Percentiles rank a stretch among this genome's conserved stretches.
phyloP scores from a whole-genome alignment of 371 early-diverging fungal genomes.

The Parasitella parasitica region DNA sequence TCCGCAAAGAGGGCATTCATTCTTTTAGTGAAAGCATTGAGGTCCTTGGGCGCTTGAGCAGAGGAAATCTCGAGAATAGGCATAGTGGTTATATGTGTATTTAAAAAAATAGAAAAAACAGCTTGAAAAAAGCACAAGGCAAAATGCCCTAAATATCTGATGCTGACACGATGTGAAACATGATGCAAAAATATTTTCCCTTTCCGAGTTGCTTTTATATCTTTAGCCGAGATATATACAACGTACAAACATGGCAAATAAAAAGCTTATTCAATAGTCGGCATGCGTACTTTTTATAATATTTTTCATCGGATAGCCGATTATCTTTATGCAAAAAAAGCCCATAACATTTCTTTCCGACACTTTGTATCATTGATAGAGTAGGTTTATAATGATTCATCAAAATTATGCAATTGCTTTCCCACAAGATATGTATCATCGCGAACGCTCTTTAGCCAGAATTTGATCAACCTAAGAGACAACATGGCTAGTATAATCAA shows the following conservation, averaged over 20 bases:
- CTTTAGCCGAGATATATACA: neutral
- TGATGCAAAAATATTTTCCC: neutral
- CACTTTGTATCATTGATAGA: too few species aligned
- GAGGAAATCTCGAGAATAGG: slow-evolving; percentile 48
- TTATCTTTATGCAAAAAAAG: too few species aligned
- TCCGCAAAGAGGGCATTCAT: slow-evolving; percentile 38
- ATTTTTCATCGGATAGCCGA: too few species aligned
- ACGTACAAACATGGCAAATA: too few species aligned
- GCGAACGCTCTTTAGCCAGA: slow-evolving; percentile 52
- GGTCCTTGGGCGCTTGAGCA: slow-evolving; percentile 35
- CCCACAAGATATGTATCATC: slow-evolving; percentile 64
- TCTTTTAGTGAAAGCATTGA: slow-evolving; percentile 33
- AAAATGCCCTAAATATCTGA: neutral
- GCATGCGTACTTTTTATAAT: too few species aligned
- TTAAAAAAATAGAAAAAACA: neutral
- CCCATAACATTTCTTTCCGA: too few species aligned
- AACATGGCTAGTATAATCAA: neutral
- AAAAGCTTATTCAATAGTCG: too few species aligned
- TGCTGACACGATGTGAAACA: neutral
- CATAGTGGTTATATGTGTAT: slow-evolving; percentile 18
- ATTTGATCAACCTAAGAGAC: slow-evolving; percentile 12
- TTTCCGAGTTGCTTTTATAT: neutral
- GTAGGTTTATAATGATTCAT: neutral
- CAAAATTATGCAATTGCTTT: slow-evolving; percentile 57
- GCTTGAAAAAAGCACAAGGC: slow-evolving; percentile 3